Evolutionary conservation across 805 yeast species (phyloP), one percentile per base, ranked within the genome.

Genomic region (Pichia nanzhaoensis): DNA sequence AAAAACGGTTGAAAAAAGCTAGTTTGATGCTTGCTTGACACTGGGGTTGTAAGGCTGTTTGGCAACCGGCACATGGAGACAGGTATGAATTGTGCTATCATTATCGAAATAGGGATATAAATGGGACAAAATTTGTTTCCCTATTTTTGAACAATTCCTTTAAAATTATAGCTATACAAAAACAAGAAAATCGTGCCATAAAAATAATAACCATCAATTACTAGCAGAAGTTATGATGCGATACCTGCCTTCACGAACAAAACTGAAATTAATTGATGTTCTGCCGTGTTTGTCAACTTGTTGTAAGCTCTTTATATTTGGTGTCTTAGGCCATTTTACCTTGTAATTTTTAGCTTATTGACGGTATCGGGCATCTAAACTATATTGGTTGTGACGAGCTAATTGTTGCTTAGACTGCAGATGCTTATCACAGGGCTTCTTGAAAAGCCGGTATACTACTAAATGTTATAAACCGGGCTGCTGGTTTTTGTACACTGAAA

Each of bases 341-440:
- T 71, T 82, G 62, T 68, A 84, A 20, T 67, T 84, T 44, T 68
- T 84, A 51, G 90, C 79, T 82, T 60, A 73, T 84, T 58, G 79
- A 82, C 64, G 84, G 81, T 56, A 85, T 82, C 39, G 78, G 75
- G 30, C 86, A 84, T 37, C 62, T 86, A 66, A 76, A 84, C 69
- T 86, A 95, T 95, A 89, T 86, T 41, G 95, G 95, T 57, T 85
- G 93, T 63, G 87, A 86, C 67, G 95, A 86, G 69, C 73, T 86
- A 69, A 87, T 86, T 64, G 93, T 95, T 38, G 84, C 93, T 31
- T 84, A 83, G 56, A 84, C 95, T 39, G 90, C 93, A 36, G 95
- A 87, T 65, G 95, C 95, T 51, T 86, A 86, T 69, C 80, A 91
- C 42, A 71, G 95, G 63, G 72, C 86, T 55, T 84, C 84, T 67